These are phyloP conservation scores for Phytopythium ostracodes DNA, from an alignment of 352 stramenopile species.

Conservation along the genomic window DNA sequence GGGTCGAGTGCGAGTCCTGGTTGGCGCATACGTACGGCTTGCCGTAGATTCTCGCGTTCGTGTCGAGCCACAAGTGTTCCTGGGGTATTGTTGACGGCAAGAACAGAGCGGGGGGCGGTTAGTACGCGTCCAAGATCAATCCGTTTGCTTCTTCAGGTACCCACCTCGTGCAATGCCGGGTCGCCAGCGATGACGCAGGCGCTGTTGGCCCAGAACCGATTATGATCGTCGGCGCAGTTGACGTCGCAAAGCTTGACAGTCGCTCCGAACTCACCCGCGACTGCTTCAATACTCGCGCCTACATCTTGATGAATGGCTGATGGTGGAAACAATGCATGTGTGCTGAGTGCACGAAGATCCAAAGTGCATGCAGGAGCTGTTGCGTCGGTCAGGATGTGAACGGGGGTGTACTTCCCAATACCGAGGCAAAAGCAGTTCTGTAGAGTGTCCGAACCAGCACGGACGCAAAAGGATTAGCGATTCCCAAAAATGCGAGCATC, in stretches of 20 bases:
- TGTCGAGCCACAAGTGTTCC: slow-evolving; percentile 18
- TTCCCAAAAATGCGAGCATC: no score
- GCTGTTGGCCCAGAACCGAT: slow-evolving; percentile 1
- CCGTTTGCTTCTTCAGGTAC: neutral
- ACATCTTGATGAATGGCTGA: neutral
- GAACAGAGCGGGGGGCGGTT: neutral
- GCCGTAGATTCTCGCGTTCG: slow-evolving; percentile 13
- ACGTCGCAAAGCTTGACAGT: slow-evolving; percentile 5
- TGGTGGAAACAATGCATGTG: slow-evolving; percentile 6
- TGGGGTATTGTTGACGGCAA: slow-evolving; percentile 1
- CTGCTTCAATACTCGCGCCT: neutral
- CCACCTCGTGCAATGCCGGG: slow-evolving; percentile 8
- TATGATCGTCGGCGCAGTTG: slow-evolving; percentile 1
- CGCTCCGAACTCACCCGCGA: neutral
- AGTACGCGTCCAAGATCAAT: no score
- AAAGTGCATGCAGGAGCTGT: slow-evolving; percentile 3
- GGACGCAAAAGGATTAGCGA: no score
- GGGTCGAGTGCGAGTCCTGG: neutral
- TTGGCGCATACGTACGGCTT: slow-evolving; percentile 16
- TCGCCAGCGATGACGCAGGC: slow-evolving; percentile 11
- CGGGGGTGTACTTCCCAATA: slow-evolving; percentile 10
- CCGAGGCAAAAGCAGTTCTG: slow-evolving; percentile 18
- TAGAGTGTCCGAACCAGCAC: no score
- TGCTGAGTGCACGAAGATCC: slow-evolving; percentile 2
- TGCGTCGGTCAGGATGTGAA: slow-evolving; percentile 7